phyloP scores from a whole-genome alignment of 495 filamentous ascomycete species.

The Podospora didyma region DNA sequence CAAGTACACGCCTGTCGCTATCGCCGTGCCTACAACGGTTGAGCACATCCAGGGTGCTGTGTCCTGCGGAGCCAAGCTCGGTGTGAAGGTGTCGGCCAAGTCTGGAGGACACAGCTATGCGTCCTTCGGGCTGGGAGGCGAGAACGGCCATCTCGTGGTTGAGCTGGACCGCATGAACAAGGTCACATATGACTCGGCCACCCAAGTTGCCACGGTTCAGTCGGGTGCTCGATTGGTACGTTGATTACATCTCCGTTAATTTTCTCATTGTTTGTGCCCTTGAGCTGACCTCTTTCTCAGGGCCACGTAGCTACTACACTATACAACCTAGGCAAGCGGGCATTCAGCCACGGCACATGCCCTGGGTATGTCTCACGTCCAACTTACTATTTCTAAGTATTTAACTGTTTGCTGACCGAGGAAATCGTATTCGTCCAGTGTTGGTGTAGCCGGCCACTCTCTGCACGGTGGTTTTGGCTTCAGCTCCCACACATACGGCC shows the following conservation, averaged over 20 bases:
- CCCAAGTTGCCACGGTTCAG: constrained; percentile 37
- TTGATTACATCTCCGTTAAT: too few relatives aligned
- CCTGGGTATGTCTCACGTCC: constrained; percentile 31
- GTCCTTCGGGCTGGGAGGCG: constrained; percentile 42
- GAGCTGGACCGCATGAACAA: constrained; percentile 41
- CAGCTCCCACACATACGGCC: constrained; percentile 41
- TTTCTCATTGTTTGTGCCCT: too few relatives aligned
- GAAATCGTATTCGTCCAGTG: constrained; percentile 23
- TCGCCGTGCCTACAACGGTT: constrained; percentile 37
- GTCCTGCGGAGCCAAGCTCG: constrained; percentile 36
- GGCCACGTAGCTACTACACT: constrained; percentile 38
- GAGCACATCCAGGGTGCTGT: constrained; percentile 41
- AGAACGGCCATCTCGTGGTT: constrained; percentile 44
- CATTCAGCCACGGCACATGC: constrained; percentile 44
- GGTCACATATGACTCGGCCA: constrained; percentile 35
- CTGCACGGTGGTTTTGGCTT: constrained; percentile 45
- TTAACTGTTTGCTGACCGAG: not conserved
- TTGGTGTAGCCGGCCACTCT: constrained; percentile 40
- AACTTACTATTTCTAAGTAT: not conserved
- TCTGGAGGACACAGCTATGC: constrained; percentile 46
- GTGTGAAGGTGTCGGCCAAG: constrained; percentile 41
- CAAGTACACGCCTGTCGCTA: constrained; percentile 34
- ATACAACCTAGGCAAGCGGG: constrained; percentile 36
- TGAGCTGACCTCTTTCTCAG: too few relatives aligned
- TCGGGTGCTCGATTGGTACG: constrained; percentile 35